Evolutionary conservation across 1,284 basidiomycete species (phyloP).

Genomic region (Laetiporus sulphureus): DNA sequence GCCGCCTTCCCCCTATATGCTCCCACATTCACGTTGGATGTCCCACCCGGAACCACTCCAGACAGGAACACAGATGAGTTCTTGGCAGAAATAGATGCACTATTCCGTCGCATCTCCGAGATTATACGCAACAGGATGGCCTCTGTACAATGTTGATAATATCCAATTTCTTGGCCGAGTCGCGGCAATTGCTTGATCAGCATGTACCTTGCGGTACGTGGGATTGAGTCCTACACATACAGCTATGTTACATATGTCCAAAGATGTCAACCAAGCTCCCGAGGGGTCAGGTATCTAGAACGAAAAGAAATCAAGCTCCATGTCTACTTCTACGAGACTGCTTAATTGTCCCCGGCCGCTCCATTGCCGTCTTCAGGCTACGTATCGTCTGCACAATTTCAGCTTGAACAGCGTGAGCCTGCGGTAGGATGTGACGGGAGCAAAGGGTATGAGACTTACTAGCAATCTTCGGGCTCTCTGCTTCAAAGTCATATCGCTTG

Average conservation of each 20-base stretch:
- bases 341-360: conserved; percentile 51
- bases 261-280: background rate
- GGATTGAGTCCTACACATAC: no score
- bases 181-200: no score
- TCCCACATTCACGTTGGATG: conserved; percentile 76
- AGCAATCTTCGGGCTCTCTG: conserved; percentile 78
- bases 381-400: conserved; percentile 70
- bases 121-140: conserved; percentile 3
- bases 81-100: conserved; percentile 18
- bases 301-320: conserved; percentile 23
- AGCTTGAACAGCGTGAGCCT: conserved; percentile 34
- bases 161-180: no score
- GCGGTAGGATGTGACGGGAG: no score
- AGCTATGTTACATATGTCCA: background rate
- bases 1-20: conserved; percentile 61
- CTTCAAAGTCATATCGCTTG: conserved; percentile 98
- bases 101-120: background rate
- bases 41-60: conserved; percentile 61
- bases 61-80: conserved; percentile 66
- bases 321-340: conserved; percentile 53
- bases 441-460: conserved; percentile 38
- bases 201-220: no score
- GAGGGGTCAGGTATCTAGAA: no score
- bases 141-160: no score
- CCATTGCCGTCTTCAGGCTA: conserved; percentile 49